phyloP scores from a whole-genome alignment of 2,329 filamentous ascomycete species.

The Fusarium sp. region DNA sequence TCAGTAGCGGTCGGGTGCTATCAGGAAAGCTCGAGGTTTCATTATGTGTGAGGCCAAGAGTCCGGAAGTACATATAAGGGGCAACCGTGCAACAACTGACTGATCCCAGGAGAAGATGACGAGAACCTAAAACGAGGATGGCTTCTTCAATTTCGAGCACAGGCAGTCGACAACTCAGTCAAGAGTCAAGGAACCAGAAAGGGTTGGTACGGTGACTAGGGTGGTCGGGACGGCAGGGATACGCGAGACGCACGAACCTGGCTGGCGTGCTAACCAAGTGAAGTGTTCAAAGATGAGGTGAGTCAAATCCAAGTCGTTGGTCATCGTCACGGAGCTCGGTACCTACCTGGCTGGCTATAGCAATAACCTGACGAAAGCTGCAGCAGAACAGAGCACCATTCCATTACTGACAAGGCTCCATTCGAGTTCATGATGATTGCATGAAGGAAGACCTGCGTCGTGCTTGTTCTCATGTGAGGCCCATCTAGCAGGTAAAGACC shows the following conservation, averaged over 20 bases:
- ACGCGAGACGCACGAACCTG: slow-evolving; percentile 42
- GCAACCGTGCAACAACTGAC: background rate
- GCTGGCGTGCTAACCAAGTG: slow-evolving; percentile 34
- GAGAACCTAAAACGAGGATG: slow-evolving; percentile 19
- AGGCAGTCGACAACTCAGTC: slow-evolving; percentile 20
- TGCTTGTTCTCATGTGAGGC: slow-evolving; percentile 6
- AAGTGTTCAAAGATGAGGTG: slow-evolving; percentile 32
- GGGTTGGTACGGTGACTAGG: slow-evolving; percentile 40
- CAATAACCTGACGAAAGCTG: background rate
- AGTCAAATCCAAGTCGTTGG: slow-evolving; percentile 28
- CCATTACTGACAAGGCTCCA: slow-evolving; percentile 10
- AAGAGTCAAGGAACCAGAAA: slow-evolving; percentile 14
- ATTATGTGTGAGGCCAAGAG: background rate
- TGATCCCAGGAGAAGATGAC: background rate
- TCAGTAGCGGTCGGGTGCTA: background rate
- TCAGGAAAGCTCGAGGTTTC: slow-evolving; percentile 4
- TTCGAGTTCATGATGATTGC: slow-evolving; percentile 14
- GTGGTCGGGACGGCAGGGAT: slow-evolving; percentile 39
- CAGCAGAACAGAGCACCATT: slow-evolving; percentile 6
- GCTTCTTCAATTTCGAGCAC: slow-evolving; percentile 22
- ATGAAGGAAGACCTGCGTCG: background rate
- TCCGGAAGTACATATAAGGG: background rate
- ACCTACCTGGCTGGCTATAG: background rate
- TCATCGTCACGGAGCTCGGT: slow-evolving; percentile 10
- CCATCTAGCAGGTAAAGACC: background rate